phyloP scores from a whole-genome alignment of 192 early-diverging fungal species.

The Coemansia sp. region DNA sequence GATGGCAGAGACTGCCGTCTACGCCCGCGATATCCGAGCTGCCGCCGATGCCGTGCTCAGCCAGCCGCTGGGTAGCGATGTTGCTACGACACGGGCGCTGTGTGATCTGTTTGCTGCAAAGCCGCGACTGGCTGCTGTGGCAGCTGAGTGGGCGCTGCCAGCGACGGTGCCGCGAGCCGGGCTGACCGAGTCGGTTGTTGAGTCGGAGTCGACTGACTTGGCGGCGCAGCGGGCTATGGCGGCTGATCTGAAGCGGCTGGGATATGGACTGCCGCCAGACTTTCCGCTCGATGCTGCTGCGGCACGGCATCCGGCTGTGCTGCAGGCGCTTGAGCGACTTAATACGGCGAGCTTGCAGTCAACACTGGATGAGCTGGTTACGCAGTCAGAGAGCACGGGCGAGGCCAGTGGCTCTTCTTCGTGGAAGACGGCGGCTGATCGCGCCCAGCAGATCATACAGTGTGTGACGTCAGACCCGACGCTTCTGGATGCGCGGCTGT shows the following conservation, averaged over 20 bases:
- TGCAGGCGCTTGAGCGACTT: constrained; percentile 47
- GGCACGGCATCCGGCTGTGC: constrained; percentile 30
- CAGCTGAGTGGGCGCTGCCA: constrained; percentile 41
- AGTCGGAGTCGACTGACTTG: not conserved
- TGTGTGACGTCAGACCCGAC: constrained; percentile 29
- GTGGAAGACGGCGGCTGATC: constrained; percentile 41
- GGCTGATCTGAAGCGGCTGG: constrained; percentile 29
- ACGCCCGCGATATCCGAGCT: constrained; percentile 33
- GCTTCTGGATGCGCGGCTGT: constrained; percentile 37
- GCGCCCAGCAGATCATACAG: constrained; percentile 39
- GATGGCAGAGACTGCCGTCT: constrained; percentile 23
- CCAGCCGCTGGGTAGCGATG: not conserved
- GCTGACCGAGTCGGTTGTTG: constrained; percentile 10
- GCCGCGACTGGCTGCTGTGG: constrained; percentile 17
- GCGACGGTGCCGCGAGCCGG: constrained; percentile 11
- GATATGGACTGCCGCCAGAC: constrained; percentile 46
- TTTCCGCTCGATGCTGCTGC: constrained; percentile 44
- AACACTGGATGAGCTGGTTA: constrained; percentile 23
- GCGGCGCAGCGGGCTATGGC: constrained; percentile 22
- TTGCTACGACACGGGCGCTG: constrained; percentile 9
- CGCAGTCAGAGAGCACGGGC: not conserved
- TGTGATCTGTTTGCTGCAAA: constrained; percentile 51
- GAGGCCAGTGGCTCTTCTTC: not conserved
- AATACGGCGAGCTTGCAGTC: constrained; percentile 44
- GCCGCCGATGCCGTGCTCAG: constrained; percentile 34